These are phyloP conservation scores for Poronia punctata DNA, from an alignment of 495 filamentous ascomycete species.

Conservation along the genomic window DNA sequence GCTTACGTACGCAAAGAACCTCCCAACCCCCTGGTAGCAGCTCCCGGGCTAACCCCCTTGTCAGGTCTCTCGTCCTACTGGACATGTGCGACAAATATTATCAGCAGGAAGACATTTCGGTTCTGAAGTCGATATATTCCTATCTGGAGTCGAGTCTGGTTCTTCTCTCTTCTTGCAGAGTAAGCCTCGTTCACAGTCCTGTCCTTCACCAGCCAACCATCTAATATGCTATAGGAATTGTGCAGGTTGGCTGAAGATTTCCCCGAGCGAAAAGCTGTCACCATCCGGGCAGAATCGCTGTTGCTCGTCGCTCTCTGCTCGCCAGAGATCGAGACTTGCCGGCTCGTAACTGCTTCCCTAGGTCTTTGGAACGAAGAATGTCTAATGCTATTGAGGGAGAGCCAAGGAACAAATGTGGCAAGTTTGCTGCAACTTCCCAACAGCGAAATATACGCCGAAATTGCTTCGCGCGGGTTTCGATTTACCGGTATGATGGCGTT, in stretches of 20 bases:
- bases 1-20: conserved; percentile 38
- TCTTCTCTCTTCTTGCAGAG: conserved; percentile 40
- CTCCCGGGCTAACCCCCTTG: conserved; percentile 15
- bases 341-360: conserved; percentile 54
- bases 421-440: conserved; percentile 52
- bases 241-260: conserved; percentile 41
- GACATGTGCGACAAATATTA: conserved; percentile 44
- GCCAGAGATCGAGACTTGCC: conserved; percentile 54
- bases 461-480: conserved; percentile 54
- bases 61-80: conserved; percentile 42
- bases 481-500: conserved; percentile 61
- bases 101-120: conserved; percentile 30
- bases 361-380: conserved; percentile 58
- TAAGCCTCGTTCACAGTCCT: conserved; percentile 13
- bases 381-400: conserved; percentile 38
- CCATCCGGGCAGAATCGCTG: conserved; percentile 49
- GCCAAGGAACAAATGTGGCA: conserved; percentile 33
- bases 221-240: conserved; percentile 33
- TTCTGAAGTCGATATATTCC: conserved; percentile 42
- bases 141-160: conserved; percentile 45
- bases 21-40: not conserved
- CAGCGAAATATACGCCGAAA: conserved; percentile 51
- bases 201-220: not conserved
- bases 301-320: conserved; percentile 57
- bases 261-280: conserved; percentile 40